Evolutionary conservation across 148 eudicot genomes (phyloP), one percentile per base, ranked within the genome.

Genomic region (Rhododendron ovatum): DNA sequence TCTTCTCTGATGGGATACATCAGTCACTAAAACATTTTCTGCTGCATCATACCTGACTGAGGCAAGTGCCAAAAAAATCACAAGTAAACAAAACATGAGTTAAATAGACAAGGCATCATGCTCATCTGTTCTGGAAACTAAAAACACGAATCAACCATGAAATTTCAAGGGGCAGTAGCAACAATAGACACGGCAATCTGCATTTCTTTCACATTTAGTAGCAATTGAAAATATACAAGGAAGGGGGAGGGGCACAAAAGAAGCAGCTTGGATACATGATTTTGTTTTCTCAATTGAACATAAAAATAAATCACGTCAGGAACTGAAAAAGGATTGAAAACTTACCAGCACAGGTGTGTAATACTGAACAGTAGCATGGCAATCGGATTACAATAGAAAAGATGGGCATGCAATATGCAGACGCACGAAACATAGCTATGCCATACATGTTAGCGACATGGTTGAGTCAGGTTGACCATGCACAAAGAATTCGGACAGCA

Each of bases 11-110:
- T 87, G 95, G 80, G 95, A 90, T 48, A 93, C 83, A 88, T 97
- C 98, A 53, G 92, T 94, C 37, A 91, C 82, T 84, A 94, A 74
- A 86, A 88, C 39, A 85, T 91, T 90, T 88, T 92, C 92, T 55
- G 80, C 78, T 81, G 96, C 95, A 86, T 95, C 98, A 87, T 97
- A 97, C 84, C 98, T 95, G 88, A 95, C 99, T 97, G 94, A 87
- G 91, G 90, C 78, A 83, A 91, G 89, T 24, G 55, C 61, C 87
- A 89, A 74, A 69, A 78, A 84, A 86, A 79, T 82, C 20, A 74
- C 48, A 81, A 76, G 14, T 35, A 57, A 24, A 10, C 81, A 39
- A 61, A 35, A 47, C n/a, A 88, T 24, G 10, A 51, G 37, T 47
- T 55, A 17, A 53, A 28, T 15, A 47, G n/a, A 45, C n/a, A 67